Conservation (phyloP, 2,329 filamentous ascomycete species). For the Xylariaceae sp. region DNA sequence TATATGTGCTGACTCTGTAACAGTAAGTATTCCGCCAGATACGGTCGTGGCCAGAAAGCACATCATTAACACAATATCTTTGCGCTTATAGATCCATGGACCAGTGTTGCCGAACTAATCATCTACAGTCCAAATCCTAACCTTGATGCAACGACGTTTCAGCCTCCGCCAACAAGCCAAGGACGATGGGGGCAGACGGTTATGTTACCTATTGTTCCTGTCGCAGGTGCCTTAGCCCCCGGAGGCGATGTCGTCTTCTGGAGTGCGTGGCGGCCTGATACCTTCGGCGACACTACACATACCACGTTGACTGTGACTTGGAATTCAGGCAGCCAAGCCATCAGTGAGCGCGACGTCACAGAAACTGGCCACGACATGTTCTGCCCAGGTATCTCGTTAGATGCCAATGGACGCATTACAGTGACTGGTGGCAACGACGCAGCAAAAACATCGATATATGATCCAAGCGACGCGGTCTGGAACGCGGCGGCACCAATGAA, state of each 20-base stretch:
- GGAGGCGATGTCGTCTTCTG: constrained; percentile 27
- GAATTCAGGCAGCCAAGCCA: constrained; percentile 16
- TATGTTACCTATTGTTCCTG: constrained; percentile 37
- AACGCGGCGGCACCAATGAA: constrained; percentile 41
- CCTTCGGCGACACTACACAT: constrained; percentile 18
- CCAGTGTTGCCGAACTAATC: constrained; percentile 34
- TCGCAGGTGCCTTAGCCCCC: constrained; percentile 29
- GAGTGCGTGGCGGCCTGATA: constrained; percentile 22
- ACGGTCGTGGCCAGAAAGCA: no score
- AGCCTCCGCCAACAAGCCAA: constrained; percentile 18
- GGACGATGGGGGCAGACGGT: constrained; percentile 36
- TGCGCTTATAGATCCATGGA: constrained; percentile 21
- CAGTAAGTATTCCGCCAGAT: no score
- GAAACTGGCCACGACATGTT: constrained; percentile 48
- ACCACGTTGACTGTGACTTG: background rate
- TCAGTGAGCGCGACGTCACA: constrained; percentile 30
- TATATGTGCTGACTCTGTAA: no score
- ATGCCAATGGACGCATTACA: constrained; percentile 47
- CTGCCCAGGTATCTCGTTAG: constrained; percentile 53
- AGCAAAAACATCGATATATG: constrained; percentile 47
- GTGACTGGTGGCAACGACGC: constrained; percentile 54
- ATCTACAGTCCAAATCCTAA: constrained; percentile 26
- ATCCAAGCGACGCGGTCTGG: constrained; percentile 39
- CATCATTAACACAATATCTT: no score
- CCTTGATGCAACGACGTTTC: constrained; percentile 13